Percentiles rank a stretch among this genome's conserved stretches.
Evolutionary conservation across 805 yeast species (phyloP).

Genomic region (Zygosaccharomyces kombuchaensis): DNA sequence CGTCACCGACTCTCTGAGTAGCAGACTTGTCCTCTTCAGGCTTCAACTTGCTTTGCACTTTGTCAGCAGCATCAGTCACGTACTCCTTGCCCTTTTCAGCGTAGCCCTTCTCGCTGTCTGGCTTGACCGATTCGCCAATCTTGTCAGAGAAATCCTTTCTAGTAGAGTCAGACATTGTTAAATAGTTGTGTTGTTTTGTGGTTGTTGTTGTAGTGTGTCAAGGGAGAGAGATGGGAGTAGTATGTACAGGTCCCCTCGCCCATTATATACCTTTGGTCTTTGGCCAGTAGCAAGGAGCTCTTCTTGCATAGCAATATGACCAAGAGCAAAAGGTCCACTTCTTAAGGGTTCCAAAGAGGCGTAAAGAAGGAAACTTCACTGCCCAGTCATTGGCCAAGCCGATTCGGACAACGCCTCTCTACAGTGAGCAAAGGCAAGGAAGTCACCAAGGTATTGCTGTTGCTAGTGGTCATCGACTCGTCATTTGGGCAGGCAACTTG

Average conservation of each 20-base stretch:
- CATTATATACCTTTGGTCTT: not conserved
- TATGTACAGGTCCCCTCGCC: too few relatives aligned
- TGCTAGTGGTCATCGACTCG: not conserved
- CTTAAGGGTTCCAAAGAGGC: not conserved
- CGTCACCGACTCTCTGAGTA: conserved; percentile 65
- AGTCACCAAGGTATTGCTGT: not conserved
- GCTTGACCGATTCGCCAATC: conserved; percentile 60
- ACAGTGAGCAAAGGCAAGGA: not conserved
- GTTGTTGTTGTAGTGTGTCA: not conserved
- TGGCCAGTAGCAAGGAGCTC: not conserved
- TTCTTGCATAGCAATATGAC: not conserved
- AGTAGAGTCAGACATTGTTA: conserved; percentile 48
- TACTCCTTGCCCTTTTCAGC: conserved; percentile 67
- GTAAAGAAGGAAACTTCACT: not conserved
- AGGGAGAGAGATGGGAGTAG: not conserved
- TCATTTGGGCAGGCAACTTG: not conserved
- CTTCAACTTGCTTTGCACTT: conserved; percentile 51
- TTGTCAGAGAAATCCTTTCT: conserved; percentile 76
- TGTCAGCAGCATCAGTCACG: conserved; percentile 64
- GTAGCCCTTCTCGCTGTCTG: conserved; percentile 63
- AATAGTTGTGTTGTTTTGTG: conserved; percentile 9
- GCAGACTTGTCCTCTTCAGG: conserved; percentile 68
- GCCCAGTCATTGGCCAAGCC: not conserved
- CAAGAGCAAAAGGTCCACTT: not conserved
- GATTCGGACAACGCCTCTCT: not conserved